Evolutionary conservation across 1,284 basidiomycete species (phyloP).

Genomic region (Cutaneotrichosporon sp.): DNA sequence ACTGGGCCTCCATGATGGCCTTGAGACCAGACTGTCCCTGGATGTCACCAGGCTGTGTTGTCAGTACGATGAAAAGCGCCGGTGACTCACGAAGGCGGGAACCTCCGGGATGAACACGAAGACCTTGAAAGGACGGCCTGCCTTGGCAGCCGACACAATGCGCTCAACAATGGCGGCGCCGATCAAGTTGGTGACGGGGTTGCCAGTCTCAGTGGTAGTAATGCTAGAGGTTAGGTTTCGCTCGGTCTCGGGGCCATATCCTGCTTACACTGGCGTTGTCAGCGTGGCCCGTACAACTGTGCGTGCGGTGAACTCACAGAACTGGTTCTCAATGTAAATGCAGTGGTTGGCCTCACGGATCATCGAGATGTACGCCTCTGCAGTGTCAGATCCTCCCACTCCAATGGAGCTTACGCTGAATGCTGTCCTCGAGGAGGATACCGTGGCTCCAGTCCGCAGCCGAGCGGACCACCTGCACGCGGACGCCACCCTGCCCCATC

Average conservation of each 20-base stretch:
- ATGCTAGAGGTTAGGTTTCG: conserved; percentile 60
- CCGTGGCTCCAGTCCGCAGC: conserved; percentile 91
- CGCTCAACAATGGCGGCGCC: conserved; percentile 76
- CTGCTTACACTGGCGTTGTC: conserved; percentile 28
- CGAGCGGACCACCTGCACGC: conserved; percentile 62
- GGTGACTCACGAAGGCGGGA: conserved; percentile 48
- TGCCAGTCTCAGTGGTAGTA: conserved; percentile 63
- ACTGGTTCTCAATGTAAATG: conserved; percentile 95
- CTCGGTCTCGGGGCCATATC: neutral
- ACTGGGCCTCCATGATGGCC: conserved; percentile 55
- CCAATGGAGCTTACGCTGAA: conserved; percentile 67
- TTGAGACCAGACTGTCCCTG: conserved; percentile 69
- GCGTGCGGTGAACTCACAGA: conserved; percentile 64
- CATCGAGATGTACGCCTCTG: conserved; percentile 68
- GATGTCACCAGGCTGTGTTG: conserved; percentile 66
- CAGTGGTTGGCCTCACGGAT: conserved; percentile 81
- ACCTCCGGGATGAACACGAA: conserved; percentile 72
- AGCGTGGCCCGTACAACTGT: conserved; percentile 17
- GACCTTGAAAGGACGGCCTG: conserved; percentile 72
- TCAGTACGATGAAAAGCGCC: neutral
- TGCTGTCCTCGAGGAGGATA: conserved; percentile 77
- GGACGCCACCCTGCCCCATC: conserved; percentile 43
- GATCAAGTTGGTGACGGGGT: conserved; percentile 76
- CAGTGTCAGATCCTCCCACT: neutral
- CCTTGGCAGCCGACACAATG: conserved; percentile 72